A percentile compares a stretch with the other conserved stretches of the same genome.
phyloP scores from a whole-genome alignment of 2,329 filamentous ascomycete genomes.

The Aureobasidium musti region DNA sequence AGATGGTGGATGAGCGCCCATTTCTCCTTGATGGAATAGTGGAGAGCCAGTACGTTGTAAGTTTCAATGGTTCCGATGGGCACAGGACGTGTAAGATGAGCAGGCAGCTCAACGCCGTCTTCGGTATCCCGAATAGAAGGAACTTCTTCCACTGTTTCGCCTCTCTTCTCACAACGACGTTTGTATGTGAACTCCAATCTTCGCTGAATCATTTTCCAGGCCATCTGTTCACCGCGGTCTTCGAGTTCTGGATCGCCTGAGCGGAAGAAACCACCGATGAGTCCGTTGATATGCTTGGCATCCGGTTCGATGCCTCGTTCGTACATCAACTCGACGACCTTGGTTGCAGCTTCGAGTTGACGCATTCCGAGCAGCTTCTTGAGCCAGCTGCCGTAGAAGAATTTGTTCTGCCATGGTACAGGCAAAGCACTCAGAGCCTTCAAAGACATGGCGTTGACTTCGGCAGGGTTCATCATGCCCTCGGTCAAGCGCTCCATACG shows the following conservation, averaged over 20 bases:
- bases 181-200: slow-evolving; percentile 64
- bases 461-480: slow-evolving; percentile 36
- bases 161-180: slow-evolving; percentile 33
- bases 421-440: slow-evolving; percentile 57
- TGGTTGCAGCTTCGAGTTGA: slow-evolving; percentile 63
- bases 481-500: slow-evolving; percentile 32
- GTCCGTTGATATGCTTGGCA: slow-evolving; percentile 75
- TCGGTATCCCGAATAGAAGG: slow-evolving; percentile 14
- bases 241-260: slow-evolving; percentile 52
- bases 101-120: slow-evolving; percentile 38
- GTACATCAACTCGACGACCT: slow-evolving; percentile 75
- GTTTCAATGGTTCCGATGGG: slow-evolving; percentile 73
- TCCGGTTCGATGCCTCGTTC: slow-evolving; percentile 67
- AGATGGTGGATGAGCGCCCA: slow-evolving; percentile 61
- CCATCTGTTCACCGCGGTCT: slow-evolving; percentile 65
- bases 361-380: slow-evolving; percentile 73
- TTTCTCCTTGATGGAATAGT: slow-evolving; percentile 66
- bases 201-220: slow-evolving; percentile 74
- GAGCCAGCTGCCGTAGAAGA: slow-evolving; percentile 86
- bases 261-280: slow-evolving; percentile 77
- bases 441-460: slow-evolving; percentile 53
- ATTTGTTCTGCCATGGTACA: slow-evolving; percentile 64
- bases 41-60: slow-evolving; percentile 71
- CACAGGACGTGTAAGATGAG: slow-evolving; percentile 39
- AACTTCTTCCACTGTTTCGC: not conserved